A percentile compares a stretch with the other conserved stretches of the same genome.
phyloP scores from a whole-genome alignment of 129 eudicot genomes.

The Arctium lappa region DNA sequence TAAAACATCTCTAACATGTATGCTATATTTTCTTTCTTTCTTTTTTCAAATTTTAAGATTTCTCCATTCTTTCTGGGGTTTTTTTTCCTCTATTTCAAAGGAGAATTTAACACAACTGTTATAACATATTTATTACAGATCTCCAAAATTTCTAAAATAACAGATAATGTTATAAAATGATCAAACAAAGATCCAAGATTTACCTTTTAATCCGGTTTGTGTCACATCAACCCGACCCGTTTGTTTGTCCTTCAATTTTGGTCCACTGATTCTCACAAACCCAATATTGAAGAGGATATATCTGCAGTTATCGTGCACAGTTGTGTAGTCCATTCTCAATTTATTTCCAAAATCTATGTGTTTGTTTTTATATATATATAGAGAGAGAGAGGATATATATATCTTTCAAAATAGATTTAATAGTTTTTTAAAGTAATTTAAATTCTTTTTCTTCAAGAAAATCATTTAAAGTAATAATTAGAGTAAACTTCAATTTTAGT shows the following conservation, averaged over 20 bases:
- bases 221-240: background rate
- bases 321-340: constrained; percentile 3
- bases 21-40: too few species aligned
- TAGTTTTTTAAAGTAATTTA: background rate
- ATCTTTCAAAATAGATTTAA: background rate
- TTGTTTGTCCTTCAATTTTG: background rate
- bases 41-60: too few species aligned
- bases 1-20: too few species aligned
- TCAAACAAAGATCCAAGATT: background rate
- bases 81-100: too few species aligned
- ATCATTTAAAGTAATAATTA: background rate
- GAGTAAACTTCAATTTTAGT: too few species aligned
- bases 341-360: background rate
- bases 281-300: background rate
- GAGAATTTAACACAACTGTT: too few species aligned
- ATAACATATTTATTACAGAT: too few species aligned
- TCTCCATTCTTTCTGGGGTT: too few species aligned
- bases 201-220: background rate
- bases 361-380: background rate
- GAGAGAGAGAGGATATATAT: background rate
- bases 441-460: background rate
- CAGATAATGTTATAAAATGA: background rate
- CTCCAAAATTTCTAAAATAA: too few species aligned
- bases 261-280: background rate
- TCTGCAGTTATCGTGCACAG: background rate